These are phyloP conservation scores for Nicotiana tomentosiformis DNA, from an alignment of 257 asterid species.

Conservation along the genomic window DNA sequence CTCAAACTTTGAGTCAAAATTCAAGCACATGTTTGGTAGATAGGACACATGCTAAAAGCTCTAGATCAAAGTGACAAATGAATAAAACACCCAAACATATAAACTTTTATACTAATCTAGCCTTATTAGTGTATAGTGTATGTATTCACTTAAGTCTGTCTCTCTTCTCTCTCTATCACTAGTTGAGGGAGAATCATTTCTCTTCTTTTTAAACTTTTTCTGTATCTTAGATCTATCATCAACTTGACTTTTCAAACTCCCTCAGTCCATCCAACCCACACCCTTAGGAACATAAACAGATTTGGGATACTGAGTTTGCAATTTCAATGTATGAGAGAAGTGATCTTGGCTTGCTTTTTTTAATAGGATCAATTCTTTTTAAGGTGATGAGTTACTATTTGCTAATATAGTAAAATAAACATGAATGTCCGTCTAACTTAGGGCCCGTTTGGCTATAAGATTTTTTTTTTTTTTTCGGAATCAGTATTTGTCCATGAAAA, in stretches of 20 bases:
- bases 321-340: neutral
- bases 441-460: too few species aligned
- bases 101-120: slow-evolving; percentile 11
- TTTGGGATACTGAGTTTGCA: neutral
- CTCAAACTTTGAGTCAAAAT: slow-evolving; percentile 35
- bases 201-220: neutral
- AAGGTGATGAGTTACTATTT: neutral
- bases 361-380: neutral
- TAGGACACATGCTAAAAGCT: slow-evolving; percentile 36
- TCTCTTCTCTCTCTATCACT: neutral
- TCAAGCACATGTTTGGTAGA: slow-evolving; percentile 53
- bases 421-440: neutral
- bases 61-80: slow-evolving; percentile 24
- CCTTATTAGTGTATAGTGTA: neutral
- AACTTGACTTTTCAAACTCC: neutral
- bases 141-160: neutral
- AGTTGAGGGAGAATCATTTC: neutral
- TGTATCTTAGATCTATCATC: neutral
- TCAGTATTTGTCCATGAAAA: too few species aligned
- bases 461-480: too few species aligned
- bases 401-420: neutral
- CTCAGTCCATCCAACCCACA: neutral
- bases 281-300: neutral
- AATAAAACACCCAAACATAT: slow-evolving; percentile 13
- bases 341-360: neutral